Percentiles rank a stretch among this genome's conserved stretches.
phyloP scores from a whole-genome alignment of 1,139 yeast species.

The Kurtzmaniella quercitrusa region DNA sequence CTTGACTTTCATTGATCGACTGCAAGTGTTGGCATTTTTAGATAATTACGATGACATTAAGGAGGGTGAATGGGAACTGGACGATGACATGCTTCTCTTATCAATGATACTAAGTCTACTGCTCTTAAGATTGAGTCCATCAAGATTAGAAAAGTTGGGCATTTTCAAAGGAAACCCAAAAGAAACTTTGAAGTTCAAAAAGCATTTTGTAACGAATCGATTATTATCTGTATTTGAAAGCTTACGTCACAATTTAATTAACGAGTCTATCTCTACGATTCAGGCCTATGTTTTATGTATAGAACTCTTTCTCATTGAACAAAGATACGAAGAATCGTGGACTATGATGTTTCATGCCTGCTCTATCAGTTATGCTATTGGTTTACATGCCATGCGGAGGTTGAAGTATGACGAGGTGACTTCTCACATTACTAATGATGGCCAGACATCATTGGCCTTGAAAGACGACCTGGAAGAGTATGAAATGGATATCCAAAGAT shows the following conservation, averaged over 20 bases:
- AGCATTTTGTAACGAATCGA: slow-evolving; percentile 24
- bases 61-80: slow-evolving; percentile 44
- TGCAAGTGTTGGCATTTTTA: slow-evolving; percentile 25
- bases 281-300: slow-evolving; percentile 48
- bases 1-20: slow-evolving; percentile 27
- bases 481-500: slow-evolving; percentile 28
- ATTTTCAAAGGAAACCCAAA: slow-evolving; percentile 15
- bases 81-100: slow-evolving; percentile 45
- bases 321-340: slow-evolving; percentile 48
- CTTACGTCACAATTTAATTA: slow-evolving; percentile 42
- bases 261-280: slow-evolving; percentile 44
- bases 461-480: slow-evolving; percentile 23
- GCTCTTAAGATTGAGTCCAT: slow-evolving; percentile 36
- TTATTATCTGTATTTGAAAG: slow-evolving; percentile 33
- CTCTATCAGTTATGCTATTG: slow-evolving; percentile 47
- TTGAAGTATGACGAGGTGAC: slow-evolving; percentile 19
- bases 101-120: slow-evolving; percentile 42
- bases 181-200: slow-evolving; percentile 21
- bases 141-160: slow-evolving; percentile 24
- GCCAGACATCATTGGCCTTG: not conserved
- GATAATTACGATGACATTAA: slow-evolving; percentile 23
- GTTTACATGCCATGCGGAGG: slow-evolving; percentile 44
- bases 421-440: not conserved
- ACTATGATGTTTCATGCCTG: slow-evolving; percentile 47
- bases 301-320: slow-evolving; percentile 47